phyloP scores from a whole-genome alignment of 139 green algal species.

The Chlorella sp. region DNA sequence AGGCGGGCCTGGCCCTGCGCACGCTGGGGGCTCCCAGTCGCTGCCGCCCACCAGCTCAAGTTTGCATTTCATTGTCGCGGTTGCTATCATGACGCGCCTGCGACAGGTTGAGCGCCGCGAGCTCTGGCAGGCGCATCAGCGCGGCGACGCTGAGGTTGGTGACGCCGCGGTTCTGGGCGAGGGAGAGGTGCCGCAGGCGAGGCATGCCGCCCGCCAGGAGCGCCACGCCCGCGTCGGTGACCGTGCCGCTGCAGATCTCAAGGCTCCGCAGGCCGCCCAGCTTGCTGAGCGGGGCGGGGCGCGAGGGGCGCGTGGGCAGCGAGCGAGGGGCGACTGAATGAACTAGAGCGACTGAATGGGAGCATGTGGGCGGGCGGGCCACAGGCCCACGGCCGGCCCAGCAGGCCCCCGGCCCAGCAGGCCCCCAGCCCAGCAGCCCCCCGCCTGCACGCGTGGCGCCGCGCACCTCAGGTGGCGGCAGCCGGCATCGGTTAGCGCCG shows the following conservation, averaged over 20 bases:
- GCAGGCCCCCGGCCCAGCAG: neutral
- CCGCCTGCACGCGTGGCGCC: neutral
- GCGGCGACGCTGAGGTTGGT: slow-evolving; percentile 17
- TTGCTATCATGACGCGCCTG: neutral
- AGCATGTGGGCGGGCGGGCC: neutral
- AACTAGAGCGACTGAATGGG: neutral
- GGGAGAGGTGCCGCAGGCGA: slow-evolving; percentile 21
- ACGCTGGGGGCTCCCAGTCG: too few relatives aligned
- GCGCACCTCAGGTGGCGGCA: slow-evolving; percentile 40
- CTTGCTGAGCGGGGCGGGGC: slow-evolving; percentile 4
- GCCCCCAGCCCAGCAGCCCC: neutral
- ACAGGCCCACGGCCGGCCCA: neutral
- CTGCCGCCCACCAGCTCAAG: neutral
- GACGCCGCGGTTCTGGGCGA: slow-evolving; percentile 43
- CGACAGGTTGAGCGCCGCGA: slow-evolving; percentile 49
- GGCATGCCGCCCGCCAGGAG: slow-evolving; percentile 7
- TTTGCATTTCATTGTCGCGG: neutral
- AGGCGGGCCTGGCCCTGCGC: too few relatives aligned
- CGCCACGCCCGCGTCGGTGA: slow-evolving; percentile 35
- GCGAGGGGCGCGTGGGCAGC: neutral
- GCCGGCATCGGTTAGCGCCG: slow-evolving; percentile 41
- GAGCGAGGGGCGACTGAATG: neutral
- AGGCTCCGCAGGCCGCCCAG: slow-evolving; percentile 27
- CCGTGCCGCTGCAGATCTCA: slow-evolving; percentile 37
- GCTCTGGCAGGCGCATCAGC: slow-evolving; percentile 32